Base-by-base conservation (phyloP, 805 yeast species). In the Yarrowia sp. region DNA sequence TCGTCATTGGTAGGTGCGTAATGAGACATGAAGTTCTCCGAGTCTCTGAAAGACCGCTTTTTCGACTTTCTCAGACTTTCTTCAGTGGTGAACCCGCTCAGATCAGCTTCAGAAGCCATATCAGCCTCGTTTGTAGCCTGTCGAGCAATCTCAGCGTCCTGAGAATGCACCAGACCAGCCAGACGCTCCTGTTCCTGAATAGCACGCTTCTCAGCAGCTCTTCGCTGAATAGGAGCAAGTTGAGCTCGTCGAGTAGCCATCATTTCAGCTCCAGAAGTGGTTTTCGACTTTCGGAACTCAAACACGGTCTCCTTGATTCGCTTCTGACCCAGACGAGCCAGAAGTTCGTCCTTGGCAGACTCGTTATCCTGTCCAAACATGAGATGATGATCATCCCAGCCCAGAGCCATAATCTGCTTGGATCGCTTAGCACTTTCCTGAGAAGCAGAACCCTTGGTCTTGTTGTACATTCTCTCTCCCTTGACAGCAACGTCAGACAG, bases 301-400 rank as follows among this genome's bases (percentile, higher is more conserved):
- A 95, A 95, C 3, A 95, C 98, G 0, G 99, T 95, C 74, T 95
- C 98, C 71, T 90, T 88, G 60, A 85, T 79, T 47, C 79, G 75
- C 73, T 97, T 81, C 69, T 89, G 83, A 66, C 85, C 84, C 67
- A 95, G 78, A 70, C 86, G 85, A 5, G 85, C 89, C 68, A 95
- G 80, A 71, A 95, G 87, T 45, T 76, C 81, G 31, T 88, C 81
- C 73, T 89, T 90, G 22, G 96, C 96, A 2, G 63, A 64, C 31
- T 66, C 64, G 11, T 47, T 64, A 4, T 67, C 63, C 6, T 66
- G 67, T 4, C 70, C 73, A 73, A 92, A 90, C 64, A 89, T 74
- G 36, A 92, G 76, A 75, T 91, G 91, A 71, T 89, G 93, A 18
- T 84, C 91, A 74, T 93, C 97, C 98, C 98, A 95, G 1, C 92